Evolutionary conservation across 2,329 filamentous ascomycete species (phyloP), one percentile per base, ranked within the genome.

Genomic region (Tolypocladium ovalisporum): DNA sequence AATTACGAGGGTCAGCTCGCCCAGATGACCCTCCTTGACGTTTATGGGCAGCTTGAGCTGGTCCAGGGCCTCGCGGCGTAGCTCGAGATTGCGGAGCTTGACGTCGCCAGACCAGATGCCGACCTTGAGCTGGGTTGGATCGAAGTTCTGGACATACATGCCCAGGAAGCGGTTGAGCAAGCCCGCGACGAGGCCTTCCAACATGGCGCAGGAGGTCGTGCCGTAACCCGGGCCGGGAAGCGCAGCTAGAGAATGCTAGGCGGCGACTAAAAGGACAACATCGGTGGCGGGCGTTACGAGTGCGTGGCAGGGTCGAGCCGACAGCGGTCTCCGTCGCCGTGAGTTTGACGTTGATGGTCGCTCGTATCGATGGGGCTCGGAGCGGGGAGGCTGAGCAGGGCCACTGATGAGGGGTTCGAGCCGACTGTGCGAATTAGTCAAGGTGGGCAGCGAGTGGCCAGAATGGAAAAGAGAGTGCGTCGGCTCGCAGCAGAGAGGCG

Each of bases 121-220:
- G 62, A 99, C 92, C 71, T 99, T 99, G 63, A 99, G 82, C 78
- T 99, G 94, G 68, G 90, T 88, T 56, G 94, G 90, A 74, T 99
- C 94, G 72, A 99, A 99, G 76, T 99, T 97, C 82, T 96, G 92
- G 74, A 99, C 93, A 74, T 99, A 99, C 88, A 97, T 96, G 81
- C 94, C 95, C 84, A 99, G 78, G 76, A 99, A 97, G 79, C 95
- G 89, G 79, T 99, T 99, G 67, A 99, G 87, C 79, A 99, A 81
- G 75, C 93, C 95, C 67, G 94, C 91, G 62, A 97, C 94, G 66
- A 99, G 82, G 65, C 92, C 90, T 82, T 99, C 94, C 77, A 99
- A 85, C 94, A 99, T 99, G 68, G 72, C 80, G 80, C 76, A 72
- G 72, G 72, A 66, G 65, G 68, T 72, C 70, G 70, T 78, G 84